These are phyloP conservation scores for Solanum medicagineum DNA, from an alignment of 257 asterid species.

Conservation along the genomic window DNA sequence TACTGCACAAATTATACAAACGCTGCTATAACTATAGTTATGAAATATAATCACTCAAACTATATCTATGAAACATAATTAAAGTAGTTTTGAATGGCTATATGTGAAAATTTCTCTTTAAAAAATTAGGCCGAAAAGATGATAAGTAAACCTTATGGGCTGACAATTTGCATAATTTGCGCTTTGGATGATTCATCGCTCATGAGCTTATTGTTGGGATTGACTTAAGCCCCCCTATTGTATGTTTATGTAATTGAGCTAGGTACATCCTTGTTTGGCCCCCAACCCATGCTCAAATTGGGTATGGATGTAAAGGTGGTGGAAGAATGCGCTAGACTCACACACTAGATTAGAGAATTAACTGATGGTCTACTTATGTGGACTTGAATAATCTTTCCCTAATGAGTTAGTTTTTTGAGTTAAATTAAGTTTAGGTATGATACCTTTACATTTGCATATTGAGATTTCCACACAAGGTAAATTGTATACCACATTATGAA, in stretches of 20 bases:
- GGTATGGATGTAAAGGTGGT: neutral
- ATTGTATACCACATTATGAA: neutral
- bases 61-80: too few relatives aligned
- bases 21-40: too few relatives aligned
- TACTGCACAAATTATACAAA: too few relatives aligned
- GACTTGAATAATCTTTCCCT: neutral
- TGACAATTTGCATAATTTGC: too few relatives aligned
- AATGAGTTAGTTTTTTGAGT: neutral
- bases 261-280: neutral
- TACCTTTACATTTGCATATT: neutral
- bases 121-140: too few relatives aligned
- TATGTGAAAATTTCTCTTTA: too few relatives aligned
- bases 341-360: neutral
- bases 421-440: neutral
- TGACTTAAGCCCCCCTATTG: neutral
- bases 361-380: neutral
- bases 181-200: neutral
- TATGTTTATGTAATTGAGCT: neutral
- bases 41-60: too few relatives aligned
- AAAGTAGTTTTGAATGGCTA: too few relatives aligned
- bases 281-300: neutral
- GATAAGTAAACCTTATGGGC: too few relatives aligned
- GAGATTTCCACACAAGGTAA: neutral
- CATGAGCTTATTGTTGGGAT: neutral
- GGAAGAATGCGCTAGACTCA: too few relatives aligned